Base-by-base conservation (phyloP, 2,329 filamentous ascomycete genomes). In the Gliomastix tumulicola region DNA sequence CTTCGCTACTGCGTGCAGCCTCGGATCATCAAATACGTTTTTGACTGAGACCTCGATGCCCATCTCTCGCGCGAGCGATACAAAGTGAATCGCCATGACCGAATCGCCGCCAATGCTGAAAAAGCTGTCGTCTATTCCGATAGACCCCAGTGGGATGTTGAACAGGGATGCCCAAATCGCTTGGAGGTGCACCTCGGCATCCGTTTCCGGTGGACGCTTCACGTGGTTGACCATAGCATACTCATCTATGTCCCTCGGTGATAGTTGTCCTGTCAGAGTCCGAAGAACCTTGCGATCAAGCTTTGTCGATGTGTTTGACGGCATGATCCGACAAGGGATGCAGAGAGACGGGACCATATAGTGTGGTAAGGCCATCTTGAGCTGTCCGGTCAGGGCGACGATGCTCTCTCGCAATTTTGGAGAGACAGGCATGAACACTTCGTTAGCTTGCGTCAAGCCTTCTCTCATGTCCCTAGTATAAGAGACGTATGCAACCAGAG, bases 1-100 rank as follows among this genome's bases (percentile, higher is more conserved):
- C n/a, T n/a, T n/a, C n/a, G n/a, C n/a, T n/a, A n/a, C n/a, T n/a
- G n/a, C n/a, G n/a, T n/a, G n/a, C n/a, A 71, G 47, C 1, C 66
- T 57, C 0, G 68, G 66, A 46, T 66, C 68, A 1, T 68, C 68
- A 34, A 69, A 74, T 0, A 67, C 49, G 37, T 74, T 68, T 34
- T 70, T 60, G 7, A 69, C 41, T 3, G 34, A 30, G 13, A 42
- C 18, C 6, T n/a, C 17, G n/a, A 42, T 25, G 7, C 32, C 34
- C 6, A 30, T 21, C 7, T 36, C 34, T 19, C 27, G 17, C 15
- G 34, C 34, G 9, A 20, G 11, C 4, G 40, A 21, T 10, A 41
- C 35, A 11, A 45, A 34, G 10, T 40, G 21, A 25, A 45, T 44
- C 13, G 41, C 41, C 7, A 27, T 38, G 21, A 45, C 44, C 2